Conservation (phyloP, 2,329 filamentous ascomycete genomes). For the Eurotiales sp. region DNA sequence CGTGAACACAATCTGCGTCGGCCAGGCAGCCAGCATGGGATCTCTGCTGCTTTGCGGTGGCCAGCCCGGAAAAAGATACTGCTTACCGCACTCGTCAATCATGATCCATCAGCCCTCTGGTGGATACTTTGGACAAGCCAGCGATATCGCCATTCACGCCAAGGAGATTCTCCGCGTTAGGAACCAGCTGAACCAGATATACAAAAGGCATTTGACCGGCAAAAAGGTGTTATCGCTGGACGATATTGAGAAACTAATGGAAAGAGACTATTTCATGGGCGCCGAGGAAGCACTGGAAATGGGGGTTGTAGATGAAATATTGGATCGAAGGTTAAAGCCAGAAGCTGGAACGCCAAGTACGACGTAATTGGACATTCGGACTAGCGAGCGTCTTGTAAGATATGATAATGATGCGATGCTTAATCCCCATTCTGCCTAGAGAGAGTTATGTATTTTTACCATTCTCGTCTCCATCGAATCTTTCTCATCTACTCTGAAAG, state of each 20-base stretch:
- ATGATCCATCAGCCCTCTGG: slow-evolving; percentile 97
- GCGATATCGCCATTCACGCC: slow-evolving; percentile 92
- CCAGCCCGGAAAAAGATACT: slow-evolving; percentile 76
- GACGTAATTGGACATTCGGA: slow-evolving; percentile 20
- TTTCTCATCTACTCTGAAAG: background rate
- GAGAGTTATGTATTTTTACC: slow-evolving; percentile 3
- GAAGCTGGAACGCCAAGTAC: slow-evolving; percentile 19
- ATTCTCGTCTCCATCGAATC: background rate
- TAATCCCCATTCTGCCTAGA: background rate
- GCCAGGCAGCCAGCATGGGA: slow-evolving; percentile 93
- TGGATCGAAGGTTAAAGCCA: slow-evolving; percentile 47
- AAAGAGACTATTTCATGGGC: slow-evolving; percentile 90
- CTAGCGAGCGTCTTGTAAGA: slow-evolving; percentile 9
- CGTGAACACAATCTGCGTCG: slow-evolving; percentile 91
- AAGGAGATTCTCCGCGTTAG: slow-evolving; percentile 91
- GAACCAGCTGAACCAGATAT: slow-evolving; percentile 84
- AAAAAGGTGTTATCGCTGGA: slow-evolving; percentile 66
- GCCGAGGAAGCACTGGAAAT: slow-evolving; percentile 83
- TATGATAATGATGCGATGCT: slow-evolving; percentile 1
- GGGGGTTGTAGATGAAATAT: slow-evolving; percentile 87
- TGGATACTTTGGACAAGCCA: slow-evolving; percentile 63
- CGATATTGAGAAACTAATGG: slow-evolving; percentile 92
- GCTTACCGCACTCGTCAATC: slow-evolving; percentile 86
- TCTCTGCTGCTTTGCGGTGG: slow-evolving; percentile 84
- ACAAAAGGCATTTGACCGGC: slow-evolving; percentile 74